Percentiles rank a stretch among this genome's conserved stretches.
phyloP scores from a whole-genome alignment of 306 rosid genomes.

The Malus fusca region DNA sequence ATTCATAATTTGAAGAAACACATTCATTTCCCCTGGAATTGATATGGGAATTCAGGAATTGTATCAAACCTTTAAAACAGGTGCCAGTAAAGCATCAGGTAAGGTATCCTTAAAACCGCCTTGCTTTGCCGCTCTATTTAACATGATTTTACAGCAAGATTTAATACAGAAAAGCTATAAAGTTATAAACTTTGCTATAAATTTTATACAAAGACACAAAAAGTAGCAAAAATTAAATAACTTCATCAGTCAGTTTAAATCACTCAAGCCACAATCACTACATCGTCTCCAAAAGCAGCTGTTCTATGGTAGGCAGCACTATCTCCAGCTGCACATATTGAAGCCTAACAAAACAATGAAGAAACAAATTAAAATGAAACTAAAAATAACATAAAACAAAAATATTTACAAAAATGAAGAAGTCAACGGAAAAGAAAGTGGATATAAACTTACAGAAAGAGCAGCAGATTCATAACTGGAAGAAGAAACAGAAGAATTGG shows the following conservation, averaged over 20 bases:
- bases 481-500: conserved; percentile 37
- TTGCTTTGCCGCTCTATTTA: conserved; percentile 68
- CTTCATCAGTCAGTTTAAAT: neutral
- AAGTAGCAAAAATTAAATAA: too few relatives aligned
- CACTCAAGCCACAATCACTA: conserved; percentile 78
- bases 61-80: conserved; percentile 60
- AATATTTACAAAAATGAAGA: neutral
- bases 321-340: conserved; percentile 52
- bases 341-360: conserved; percentile 35
- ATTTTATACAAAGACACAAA: neutral
- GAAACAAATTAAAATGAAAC: neutral
- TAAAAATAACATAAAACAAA: neutral
- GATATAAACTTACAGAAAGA: conserved; percentile 45
- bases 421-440: neutral
- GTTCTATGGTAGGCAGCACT: conserved; percentile 31
- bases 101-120: conserved; percentile 87
- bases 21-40: neutral
- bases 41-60: neutral
- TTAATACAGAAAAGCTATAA: neutral
- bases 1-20: too few relatives aligned
- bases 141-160: neutral
- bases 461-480: conserved; percentile 28
- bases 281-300: conserved; percentile 57
- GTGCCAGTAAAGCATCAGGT: conserved; percentile 76
- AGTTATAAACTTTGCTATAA: neutral